Percentiles rank a stretch among this genome's conserved stretches.
Evolutionary conservation across 1,139 yeast genomes (phyloP).

Genomic region (Ogataea hybrid): DNA sequence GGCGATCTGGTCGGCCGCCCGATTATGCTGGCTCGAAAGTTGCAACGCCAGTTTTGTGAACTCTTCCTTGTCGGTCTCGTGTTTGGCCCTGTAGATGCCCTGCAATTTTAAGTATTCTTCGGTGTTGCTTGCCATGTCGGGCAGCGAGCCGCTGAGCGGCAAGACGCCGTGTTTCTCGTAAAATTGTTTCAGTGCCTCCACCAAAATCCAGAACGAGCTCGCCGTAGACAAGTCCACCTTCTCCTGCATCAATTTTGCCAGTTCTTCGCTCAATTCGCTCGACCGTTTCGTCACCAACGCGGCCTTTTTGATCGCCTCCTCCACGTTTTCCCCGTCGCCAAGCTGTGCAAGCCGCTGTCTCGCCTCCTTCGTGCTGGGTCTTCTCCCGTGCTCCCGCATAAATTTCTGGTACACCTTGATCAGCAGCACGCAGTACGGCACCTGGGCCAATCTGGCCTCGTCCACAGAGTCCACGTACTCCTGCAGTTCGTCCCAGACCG

Average conservation of each 20-base stretch:
- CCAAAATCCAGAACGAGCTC: conserved; percentile 59
- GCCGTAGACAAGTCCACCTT: conserved; percentile 5
- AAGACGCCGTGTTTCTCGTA: conserved; percentile 39
- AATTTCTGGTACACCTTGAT: conserved; percentile 53
- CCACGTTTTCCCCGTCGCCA: conserved; percentile 56
- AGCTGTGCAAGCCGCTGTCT: conserved; percentile 41
- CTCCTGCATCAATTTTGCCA: conserved; percentile 36
- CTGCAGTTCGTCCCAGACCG: conserved; percentile 75
- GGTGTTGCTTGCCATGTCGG: conserved; percentile 89
- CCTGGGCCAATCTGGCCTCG: conserved; percentile 51
- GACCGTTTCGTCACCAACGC: conserved; percentile 44
- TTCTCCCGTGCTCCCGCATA: conserved; percentile 34
- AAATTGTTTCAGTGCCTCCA: conserved; percentile 54
- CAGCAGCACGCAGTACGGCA: conserved; percentile 72
- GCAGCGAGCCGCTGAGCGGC: conserved; percentile 75
- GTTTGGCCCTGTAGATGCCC: conserved; percentile 55
- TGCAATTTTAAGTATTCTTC: conserved; percentile 58
- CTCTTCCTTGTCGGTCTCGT: conserved; percentile 44
- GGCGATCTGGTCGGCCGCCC: conserved; percentile 33
- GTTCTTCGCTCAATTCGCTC: conserved; percentile 28
- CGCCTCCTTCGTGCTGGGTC: conserved; percentile 53
- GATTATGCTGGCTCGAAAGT: conserved; percentile 28
- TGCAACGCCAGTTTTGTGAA: conserved; percentile 38
- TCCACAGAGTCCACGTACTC: conserved; percentile 51
- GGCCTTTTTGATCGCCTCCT: conserved; percentile 65